Base-by-base conservation (phyloP, 768 basidiomycete genomes). In the Cyclocybe aegerita region DNA sequence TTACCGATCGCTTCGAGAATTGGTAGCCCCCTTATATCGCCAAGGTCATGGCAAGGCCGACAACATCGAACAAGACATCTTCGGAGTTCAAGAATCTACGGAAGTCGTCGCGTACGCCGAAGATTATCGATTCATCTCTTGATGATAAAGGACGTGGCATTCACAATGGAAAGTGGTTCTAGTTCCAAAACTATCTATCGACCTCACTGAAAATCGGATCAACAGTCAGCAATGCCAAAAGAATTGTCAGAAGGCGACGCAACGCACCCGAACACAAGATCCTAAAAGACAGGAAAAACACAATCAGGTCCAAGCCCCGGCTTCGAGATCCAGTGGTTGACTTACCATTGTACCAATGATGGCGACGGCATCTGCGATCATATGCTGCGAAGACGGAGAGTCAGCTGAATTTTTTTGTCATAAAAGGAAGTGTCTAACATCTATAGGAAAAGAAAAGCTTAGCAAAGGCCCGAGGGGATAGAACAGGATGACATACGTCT, bases 291-390 rank as follows among this genome's bases (percentile, higher is more conserved):
- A 44, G 42, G 43, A 38, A 34, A 29, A 49, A 44, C 9, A 40
- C 40, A 41, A 31, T 43, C 46, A 43, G 44, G 39, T 34, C 16
- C 38, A 12, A 4, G 37, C 34, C 30, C 44, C 30, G 34, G 31
- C 36, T n/a, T 51, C 48, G 39, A 47, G 41, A 46, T 6, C 38
- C 39, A 29, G 52, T n/a, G 34, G 35, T 40, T 42, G 45, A 70
- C 82, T 58, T 65, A 86, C 93, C 95, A 97, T 95, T 40, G 96
- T 98, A 60, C 97, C 97, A 65, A 98, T 97, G 65, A 99, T 89
- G 42, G 96, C 86, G 43, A 99, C 96, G 38, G 89, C 94, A 62
- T 98, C 96, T 4, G 93, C 92, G 52, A 97, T 76, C 83, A 89
- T 88, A 71, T 93, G 91, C 86, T 85, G 66, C 39, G 60, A 60